Evolutionary conservation across 2,329 filamentous ascomycete genomes (phyloP), one percentile per base, ranked within the genome.

Genomic region (Penicillium sp.): DNA sequence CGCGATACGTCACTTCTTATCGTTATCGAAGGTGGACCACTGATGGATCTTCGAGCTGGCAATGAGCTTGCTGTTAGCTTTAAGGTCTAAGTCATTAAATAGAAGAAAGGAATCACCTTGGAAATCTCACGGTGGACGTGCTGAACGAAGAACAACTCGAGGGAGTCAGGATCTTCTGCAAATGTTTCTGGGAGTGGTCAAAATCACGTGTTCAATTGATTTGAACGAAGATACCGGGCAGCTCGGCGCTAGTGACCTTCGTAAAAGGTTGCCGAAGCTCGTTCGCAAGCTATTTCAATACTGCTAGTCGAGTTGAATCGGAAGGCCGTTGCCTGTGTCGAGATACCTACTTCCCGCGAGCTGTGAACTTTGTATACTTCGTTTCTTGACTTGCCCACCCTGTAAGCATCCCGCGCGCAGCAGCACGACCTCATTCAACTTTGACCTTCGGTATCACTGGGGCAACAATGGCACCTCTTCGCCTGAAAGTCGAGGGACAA

Each of bases 401-500:
- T 44, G 23, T 10, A 3, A 36, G 8, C 25, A 9, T 39, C 23
- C 31, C 15, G 19, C 39, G 16, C 23, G 16, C 23, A 21, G 34
- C 16, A 9, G 39, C 7, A 9, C 50, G 29, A 27, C 13, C 7
- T 23, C 50, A n/a, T 23, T 27, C 33, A 16, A 21, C 19, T 31
- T 7, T 10, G 15, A 51, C 16, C 23, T 27, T 44, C 19, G 23
- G 23, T 25, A 21, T 5, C 10, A 23, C 25, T 8, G 40, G 38
- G 9, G 33, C 33, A 64, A 48, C 11, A 16, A 96, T 96, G 91
- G 80, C 88, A 59, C 80, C 85, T 23, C 84, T 93, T 51, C 87
- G 89, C 52, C 81, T 99, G 50, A 86, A 84, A 25, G 93, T 99
- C 67, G 91, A 97, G 69, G 89, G 94, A 63, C 87, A 86, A 60